Evolutionary conservation across 371 early-diverging fungal genomes (phyloP).

Genomic region (Mortierella sp.): DNA sequence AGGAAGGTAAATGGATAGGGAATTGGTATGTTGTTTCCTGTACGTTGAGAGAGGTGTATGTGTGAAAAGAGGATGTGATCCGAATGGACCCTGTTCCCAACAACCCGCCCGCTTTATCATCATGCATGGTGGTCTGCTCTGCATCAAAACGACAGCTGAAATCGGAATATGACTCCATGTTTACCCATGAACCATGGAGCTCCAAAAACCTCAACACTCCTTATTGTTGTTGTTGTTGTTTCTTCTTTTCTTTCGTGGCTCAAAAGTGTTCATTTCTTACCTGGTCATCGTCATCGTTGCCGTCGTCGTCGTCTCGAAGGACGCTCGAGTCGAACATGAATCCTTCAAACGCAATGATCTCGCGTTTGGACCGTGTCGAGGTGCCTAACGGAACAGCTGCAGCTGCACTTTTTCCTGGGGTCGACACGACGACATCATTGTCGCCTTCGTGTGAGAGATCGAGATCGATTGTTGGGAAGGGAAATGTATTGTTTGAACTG

Average conservation of each 20-base stretch:
- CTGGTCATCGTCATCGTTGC: too few species aligned
- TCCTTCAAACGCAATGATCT: conserved; percentile 33
- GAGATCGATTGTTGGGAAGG: background rate
- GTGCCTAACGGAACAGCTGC: background rate
- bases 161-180: conserved; percentile 1
- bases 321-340: conserved; percentile 38
- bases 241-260: background rate
- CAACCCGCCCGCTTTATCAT: conserved; percentile 8
- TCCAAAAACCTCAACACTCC: background rate
- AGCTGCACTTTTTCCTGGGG: background rate
- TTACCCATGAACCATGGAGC: background rate
- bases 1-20: background rate
- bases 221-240: background rate
- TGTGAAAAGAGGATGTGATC: background rate
- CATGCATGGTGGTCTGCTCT: conserved; percentile 1
- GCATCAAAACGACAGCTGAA: conserved; percentile 7
- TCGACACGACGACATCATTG: background rate
- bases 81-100: conserved; percentile 12
- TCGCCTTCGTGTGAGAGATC: background rate
- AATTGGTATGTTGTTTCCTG: too few species aligned
- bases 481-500: background rate
- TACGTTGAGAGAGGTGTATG: background rate
- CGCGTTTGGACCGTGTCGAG: conserved; percentile 16
- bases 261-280: background rate
- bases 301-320: conserved; percentile 10